phyloP scores from a whole-genome alignment of 352 stramenopile species.

The Phytophthora pistaciae region DNA sequence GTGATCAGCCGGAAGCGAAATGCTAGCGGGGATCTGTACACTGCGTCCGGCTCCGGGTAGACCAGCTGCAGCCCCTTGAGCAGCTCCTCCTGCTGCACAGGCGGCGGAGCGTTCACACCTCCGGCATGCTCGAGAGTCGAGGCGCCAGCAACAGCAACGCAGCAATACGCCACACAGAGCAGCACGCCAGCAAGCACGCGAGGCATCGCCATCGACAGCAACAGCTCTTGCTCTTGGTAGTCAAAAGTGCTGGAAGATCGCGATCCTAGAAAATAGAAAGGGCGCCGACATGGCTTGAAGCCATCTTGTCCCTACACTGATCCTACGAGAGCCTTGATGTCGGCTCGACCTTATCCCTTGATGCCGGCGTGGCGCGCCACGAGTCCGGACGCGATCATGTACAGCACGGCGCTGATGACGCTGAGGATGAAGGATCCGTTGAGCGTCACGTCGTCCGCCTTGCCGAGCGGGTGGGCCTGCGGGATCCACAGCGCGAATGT shows the following conservation, averaged over 20 bases:
- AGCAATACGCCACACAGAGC: conserved; percentile 6
- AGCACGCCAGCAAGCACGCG: conserved; percentile 3
- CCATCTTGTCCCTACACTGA: background rate
- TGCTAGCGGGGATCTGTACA: conserved; percentile 34
- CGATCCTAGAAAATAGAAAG: conserved; percentile 14
- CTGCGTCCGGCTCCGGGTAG: conserved; percentile 20
- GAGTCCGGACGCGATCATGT: conserved; percentile 45
- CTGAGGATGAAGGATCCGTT: conserved; percentile 66
- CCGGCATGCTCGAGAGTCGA: conserved; percentile 2
- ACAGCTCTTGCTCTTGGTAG: background rate
- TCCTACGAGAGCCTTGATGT: background rate
- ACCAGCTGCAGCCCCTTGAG: conserved; percentile 21
- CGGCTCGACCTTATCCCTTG: conserved; percentile 14
- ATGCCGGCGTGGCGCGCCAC: conserved; percentile 40
- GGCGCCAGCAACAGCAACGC: background rate
- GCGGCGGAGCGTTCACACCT: background rate
- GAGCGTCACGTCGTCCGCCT: conserved; percentile 66
- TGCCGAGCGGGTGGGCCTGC: conserved; percentile 59
- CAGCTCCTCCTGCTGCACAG: conserved; percentile 8
- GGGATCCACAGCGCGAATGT: conserved; percentile 71
- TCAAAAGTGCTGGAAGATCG: conserved; percentile 27
- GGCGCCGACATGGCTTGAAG: background rate
- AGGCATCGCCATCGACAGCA: conserved; percentile 8
- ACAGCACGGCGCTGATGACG: conserved; percentile 58
- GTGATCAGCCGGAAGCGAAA: conserved; percentile 30